phyloP scores from a whole-genome alignment of 805 yeast species.

The Candida ponderosae region DNA sequence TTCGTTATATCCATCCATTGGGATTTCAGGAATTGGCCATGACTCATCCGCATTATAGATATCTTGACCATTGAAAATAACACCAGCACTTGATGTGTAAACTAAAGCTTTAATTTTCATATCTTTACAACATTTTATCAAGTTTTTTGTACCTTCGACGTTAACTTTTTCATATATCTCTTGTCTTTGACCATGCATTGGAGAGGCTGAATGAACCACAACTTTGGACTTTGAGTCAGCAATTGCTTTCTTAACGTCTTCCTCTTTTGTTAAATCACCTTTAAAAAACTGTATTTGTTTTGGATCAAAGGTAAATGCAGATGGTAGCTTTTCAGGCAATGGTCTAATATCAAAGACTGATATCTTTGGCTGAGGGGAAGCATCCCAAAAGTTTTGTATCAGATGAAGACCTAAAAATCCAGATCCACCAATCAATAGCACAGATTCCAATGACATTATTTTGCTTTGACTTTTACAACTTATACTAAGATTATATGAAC shows the following conservation, averaged over 20 bases:
- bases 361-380: slow-evolving; percentile 60
- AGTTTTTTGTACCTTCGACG: slow-evolving; percentile 77
- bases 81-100: slow-evolving; percentile 97
- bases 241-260: slow-evolving; percentile 62
- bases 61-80: slow-evolving; percentile 92
- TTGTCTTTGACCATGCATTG: slow-evolving; percentile 83
- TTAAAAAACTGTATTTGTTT: slow-evolving; percentile 49
- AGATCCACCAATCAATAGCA: slow-evolving; percentile 88
- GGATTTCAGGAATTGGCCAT: slow-evolving; percentile 85
- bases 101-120: slow-evolving; percentile 56
- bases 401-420: slow-evolving; percentile 92
- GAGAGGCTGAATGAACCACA: slow-evolving; percentile 94
- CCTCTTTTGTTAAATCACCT: slow-evolving; percentile 78
- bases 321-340: slow-evolving; percentile 62
- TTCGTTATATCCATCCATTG: slow-evolving; percentile 96
- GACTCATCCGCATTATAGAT: slow-evolving; percentile 87
- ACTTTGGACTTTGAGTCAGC: slow-evolving; percentile 53
- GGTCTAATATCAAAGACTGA: slow-evolving; percentile 91
- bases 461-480: too few relatives aligned
- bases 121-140: slow-evolving; percentile 55
- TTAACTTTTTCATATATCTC: slow-evolving; percentile 84
- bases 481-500: too few relatives aligned
- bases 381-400: slow-evolving; percentile 71
- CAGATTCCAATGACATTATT: slow-evolving; percentile 25
- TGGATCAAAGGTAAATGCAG: slow-evolving; percentile 68